These are phyloP conservation scores for Yarrowia sp. DNA, from an alignment of 805 yeast species.

Conservation along the genomic window DNA sequence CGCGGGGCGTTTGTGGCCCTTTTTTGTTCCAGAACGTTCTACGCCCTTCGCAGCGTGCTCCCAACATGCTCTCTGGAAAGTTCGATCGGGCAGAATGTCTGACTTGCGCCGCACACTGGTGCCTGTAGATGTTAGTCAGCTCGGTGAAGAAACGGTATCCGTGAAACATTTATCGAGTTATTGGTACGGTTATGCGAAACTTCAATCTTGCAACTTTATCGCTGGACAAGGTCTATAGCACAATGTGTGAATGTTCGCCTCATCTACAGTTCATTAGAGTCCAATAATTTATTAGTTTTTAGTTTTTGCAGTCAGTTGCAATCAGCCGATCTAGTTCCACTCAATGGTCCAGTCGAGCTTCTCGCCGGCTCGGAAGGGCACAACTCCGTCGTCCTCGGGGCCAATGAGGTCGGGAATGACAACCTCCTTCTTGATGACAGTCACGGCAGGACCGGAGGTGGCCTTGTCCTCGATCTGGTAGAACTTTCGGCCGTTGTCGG, in stretches of 20 bases:
- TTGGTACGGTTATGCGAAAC: no score
- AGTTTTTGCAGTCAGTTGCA: background rate
- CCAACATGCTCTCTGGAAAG: background rate
- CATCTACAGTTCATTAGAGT: no score
- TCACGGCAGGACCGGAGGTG: constrained; percentile 44
- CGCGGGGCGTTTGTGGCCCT: no score
- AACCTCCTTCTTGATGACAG: constrained; percentile 52
- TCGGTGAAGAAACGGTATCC: no score
- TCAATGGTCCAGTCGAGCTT: constrained; percentile 67
- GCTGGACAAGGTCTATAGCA: no score
- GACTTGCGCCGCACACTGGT: background rate
- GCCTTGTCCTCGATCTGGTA: constrained; percentile 52
- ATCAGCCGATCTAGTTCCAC: constrained; percentile 59
- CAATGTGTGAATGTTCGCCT: no score
- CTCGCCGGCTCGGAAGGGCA: constrained; percentile 86
- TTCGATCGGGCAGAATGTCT: constrained; percentile 2
- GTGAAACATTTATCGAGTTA: no score
- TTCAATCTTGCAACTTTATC: no score
- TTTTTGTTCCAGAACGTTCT: background rate
- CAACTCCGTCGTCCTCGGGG: constrained; percentile 54
- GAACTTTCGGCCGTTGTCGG: constrained; percentile 68
- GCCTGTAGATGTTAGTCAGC: background rate
- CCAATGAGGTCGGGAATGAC: constrained; percentile 55
- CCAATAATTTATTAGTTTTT: background rate
- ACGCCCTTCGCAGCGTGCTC: background rate